Conservation (phyloP, 148 eudicot genomes). For the Oxyria digyna region DNA sequence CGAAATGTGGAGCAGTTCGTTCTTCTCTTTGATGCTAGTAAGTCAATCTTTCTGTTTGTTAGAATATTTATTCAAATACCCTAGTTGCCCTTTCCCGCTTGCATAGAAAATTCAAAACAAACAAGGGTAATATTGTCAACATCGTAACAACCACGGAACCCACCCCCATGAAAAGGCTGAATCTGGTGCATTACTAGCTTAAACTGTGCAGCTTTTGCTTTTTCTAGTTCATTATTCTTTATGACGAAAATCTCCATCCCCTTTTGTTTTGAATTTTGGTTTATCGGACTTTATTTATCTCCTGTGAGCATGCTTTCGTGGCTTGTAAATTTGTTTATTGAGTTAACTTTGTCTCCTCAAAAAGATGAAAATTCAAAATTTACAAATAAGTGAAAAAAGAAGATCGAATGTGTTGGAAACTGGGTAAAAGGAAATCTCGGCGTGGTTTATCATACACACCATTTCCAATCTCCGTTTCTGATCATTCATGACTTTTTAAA, state of each 20-base stretch:
- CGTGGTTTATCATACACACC: slow-evolving; percentile 2
- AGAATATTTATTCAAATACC: not conserved
- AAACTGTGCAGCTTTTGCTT: slow-evolving; percentile 7
- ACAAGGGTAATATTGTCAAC: not conserved
- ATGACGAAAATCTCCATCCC: not conserved
- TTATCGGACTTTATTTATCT: slow-evolving; percentile 6
- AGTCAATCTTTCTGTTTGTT: slow-evolving; percentile 19
- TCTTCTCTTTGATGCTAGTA: slow-evolving; percentile 88
- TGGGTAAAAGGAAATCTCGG: not conserved
- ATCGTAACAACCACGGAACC: not conserved
- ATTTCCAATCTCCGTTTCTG: not conserved
- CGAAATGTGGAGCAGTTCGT: slow-evolving; percentile 67
- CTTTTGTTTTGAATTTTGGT: not conserved
- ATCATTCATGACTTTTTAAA: slow-evolving; percentile 6
- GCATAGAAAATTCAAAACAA: not conserved
- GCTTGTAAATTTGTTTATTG: not conserved
- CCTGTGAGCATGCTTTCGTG: slow-evolving; percentile 5
- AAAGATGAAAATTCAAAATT: slow-evolving; percentile 2
- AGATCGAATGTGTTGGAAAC: slow-evolving; percentile 2
- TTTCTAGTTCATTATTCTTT: not conserved
- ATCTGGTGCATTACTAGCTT: not conserved
- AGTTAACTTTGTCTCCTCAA: not conserved
- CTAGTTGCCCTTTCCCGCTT: not conserved
- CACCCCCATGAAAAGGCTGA: slow-evolving; percentile 6
- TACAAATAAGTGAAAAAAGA: slow-evolving; percentile 1